A percentile compares a stretch with the other conserved stretches of the same genome.
Conservation (phyloP, 768 basidiomycete species). For the Lepiota brunneoincarnata region DNA sequence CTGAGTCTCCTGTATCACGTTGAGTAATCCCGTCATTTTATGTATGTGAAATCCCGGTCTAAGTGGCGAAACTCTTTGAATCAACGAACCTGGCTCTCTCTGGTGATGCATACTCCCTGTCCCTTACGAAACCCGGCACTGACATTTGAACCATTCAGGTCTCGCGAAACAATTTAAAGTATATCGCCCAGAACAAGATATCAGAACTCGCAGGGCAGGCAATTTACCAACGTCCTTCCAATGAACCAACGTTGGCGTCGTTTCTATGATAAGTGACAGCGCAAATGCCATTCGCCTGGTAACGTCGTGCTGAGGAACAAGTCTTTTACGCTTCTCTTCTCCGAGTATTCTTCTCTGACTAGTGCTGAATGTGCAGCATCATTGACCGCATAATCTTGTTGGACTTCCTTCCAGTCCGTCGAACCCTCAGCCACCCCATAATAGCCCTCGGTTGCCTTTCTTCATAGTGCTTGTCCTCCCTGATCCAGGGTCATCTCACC, state of each 20-base stretch:
- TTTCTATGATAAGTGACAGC: conserved; percentile 10
- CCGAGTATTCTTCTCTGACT: background rate
- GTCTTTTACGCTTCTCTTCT: background rate
- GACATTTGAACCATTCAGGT: too few species aligned
- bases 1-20: background rate
- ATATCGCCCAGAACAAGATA: background rate
- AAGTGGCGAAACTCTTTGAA: too few species aligned
- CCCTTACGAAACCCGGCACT: too few species aligned
- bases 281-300: conserved; percentile 8
- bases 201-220: background rate
- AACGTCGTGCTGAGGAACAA: background rate
- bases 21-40: background rate
- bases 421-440: conserved; percentile 4
- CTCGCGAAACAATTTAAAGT: too few species aligned
- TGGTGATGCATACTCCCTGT: too few species aligned
- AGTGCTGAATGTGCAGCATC: background rate
- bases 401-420: background rate
- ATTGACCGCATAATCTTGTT: background rate
- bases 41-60: too few species aligned
- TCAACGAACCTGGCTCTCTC: too few species aligned
- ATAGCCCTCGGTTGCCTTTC: background rate
- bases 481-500: background rate
- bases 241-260: background rate
- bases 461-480: background rate
- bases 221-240: background rate